phyloP scores from a whole-genome alignment of 495 filamentous ascomycete genomes.

The Tuber indicum region DNA sequence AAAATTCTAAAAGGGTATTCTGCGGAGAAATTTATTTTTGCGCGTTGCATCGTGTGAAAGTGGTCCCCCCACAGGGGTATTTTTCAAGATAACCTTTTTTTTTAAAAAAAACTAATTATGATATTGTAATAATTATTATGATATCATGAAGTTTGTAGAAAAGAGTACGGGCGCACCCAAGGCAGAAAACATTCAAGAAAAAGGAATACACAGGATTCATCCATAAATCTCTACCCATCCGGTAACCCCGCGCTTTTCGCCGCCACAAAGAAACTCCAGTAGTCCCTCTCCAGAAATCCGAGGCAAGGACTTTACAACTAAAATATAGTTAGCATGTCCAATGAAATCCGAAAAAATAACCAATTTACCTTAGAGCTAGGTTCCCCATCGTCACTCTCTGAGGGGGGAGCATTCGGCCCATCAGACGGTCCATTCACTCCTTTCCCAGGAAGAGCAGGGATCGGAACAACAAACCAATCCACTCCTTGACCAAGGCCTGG shows the following conservation, averaged over 20 bases:
- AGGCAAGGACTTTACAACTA: not conserved
- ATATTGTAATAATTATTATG: no score
- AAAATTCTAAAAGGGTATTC: no score
- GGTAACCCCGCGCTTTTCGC: not conserved
- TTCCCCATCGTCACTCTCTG: not conserved
- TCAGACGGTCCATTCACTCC: not conserved
- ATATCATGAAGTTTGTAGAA: not conserved
- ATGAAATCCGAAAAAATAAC: not conserved
- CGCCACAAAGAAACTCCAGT: not conserved
- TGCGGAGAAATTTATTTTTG: no score
- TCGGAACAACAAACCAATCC: slow-evolving; percentile 1
- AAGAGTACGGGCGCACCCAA: not conserved
- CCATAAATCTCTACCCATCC: not conserved
- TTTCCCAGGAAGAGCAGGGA: not conserved
- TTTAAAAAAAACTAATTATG: no score
- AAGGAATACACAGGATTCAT: not conserved
- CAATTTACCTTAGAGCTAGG: not conserved
- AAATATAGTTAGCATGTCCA: not conserved
- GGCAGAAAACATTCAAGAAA: not conserved
- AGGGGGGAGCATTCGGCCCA: not conserved
- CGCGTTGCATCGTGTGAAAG: no score
- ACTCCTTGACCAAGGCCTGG: not conserved
- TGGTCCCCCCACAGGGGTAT: no score
- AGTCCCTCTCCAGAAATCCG: not conserved
- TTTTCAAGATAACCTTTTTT: no score